A percentile compares a stretch with the other conserved stretches of the same genome.
Evolutionary conservation across 1,139 yeast species (phyloP).

Genomic region (Yamadazyma membranifaciens): DNA sequence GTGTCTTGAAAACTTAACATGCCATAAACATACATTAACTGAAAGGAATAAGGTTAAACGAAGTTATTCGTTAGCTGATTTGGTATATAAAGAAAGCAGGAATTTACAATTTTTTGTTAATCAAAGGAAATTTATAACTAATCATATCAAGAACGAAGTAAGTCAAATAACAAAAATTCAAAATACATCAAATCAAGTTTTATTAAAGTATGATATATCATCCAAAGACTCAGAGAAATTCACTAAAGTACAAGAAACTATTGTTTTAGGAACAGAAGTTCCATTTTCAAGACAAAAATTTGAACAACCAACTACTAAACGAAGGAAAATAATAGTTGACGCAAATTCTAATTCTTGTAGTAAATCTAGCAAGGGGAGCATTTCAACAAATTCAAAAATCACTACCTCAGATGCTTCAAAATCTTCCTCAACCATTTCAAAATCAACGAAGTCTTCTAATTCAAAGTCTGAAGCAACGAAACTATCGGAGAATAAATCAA

Average conservation of each 20-base stretch:
- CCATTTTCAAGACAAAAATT: not conserved
- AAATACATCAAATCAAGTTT: not conserved
- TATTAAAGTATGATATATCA: conserved; percentile 2
- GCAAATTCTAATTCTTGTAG: too few species aligned
- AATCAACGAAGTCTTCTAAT: not conserved
- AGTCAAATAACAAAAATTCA: not conserved
- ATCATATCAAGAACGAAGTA: not conserved
- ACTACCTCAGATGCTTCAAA: conserved; percentile 2
- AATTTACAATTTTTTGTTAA: not conserved
- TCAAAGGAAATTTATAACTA: conserved; percentile 2
- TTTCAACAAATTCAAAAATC: not conserved
- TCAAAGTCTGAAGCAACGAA: not conserved
- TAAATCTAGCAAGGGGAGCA: not conserved
- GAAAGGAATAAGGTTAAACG: conserved; percentile 9
- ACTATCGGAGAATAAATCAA: not conserved
- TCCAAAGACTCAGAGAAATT: not conserved
- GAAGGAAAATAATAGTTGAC: not conserved
- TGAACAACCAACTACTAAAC: not conserved
- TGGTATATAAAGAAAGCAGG: not conserved
- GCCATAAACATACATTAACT: conserved; percentile 13
- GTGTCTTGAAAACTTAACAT: conserved; percentile 17
- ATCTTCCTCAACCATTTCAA: conserved; percentile 1
- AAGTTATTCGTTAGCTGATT: not conserved
- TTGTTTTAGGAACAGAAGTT: conserved; percentile 10
- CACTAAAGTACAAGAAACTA: conserved; percentile 1